Evolutionary conservation across 768 basidiomycete genomes (phyloP).

Genomic region (Lanmaoa rubissima): DNA sequence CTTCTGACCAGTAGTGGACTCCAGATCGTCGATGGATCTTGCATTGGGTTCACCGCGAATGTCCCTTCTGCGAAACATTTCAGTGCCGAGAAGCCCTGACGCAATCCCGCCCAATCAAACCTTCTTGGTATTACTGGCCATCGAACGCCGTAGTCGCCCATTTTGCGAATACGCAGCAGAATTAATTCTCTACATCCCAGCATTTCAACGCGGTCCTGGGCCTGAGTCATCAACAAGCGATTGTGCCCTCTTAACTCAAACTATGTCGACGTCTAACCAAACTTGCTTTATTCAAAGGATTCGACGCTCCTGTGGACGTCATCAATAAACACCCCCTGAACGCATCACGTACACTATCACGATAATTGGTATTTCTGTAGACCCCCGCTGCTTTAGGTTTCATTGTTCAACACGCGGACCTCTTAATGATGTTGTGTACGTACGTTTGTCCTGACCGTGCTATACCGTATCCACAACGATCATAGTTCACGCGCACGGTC

Average conservation of each 20-base stretch:
- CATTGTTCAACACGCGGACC: conserved; percentile 59
- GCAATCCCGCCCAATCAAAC: conserved; percentile 43
- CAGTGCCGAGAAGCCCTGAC: conserved; percentile 38
- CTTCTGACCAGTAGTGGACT: conserved; percentile 55
- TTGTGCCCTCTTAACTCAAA: conserved; percentile 42
- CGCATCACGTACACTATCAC: conserved; percentile 55
- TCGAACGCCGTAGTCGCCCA: conserved; percentile 45
- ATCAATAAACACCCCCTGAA: conserved; percentile 49
- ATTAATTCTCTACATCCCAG: conserved; percentile 59
- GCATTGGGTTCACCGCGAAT: conserved; percentile 46
- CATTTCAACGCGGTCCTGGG: conserved; percentile 42
- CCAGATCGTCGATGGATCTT: conserved; percentile 51
- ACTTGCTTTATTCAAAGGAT: conserved; percentile 56
- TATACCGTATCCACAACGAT: conserved; percentile 6
- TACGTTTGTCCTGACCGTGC: conserved; percentile 32
- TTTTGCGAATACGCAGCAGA: conserved; percentile 55
- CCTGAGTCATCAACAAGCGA: conserved; percentile 52
- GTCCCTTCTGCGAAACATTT: conserved; percentile 51
- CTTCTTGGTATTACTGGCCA: conserved; percentile 52
- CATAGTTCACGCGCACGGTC: conserved; percentile 32
- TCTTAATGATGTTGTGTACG: conserved; percentile 60
- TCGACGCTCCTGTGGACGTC: conserved; percentile 52
- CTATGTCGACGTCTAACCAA: conserved; percentile 44
- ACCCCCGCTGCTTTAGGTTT: conserved; percentile 56
- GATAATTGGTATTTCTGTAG: conserved; percentile 54